phyloP scores from a whole-genome alignment of 306 rosid species.

The Quercus bicolor region DNA sequence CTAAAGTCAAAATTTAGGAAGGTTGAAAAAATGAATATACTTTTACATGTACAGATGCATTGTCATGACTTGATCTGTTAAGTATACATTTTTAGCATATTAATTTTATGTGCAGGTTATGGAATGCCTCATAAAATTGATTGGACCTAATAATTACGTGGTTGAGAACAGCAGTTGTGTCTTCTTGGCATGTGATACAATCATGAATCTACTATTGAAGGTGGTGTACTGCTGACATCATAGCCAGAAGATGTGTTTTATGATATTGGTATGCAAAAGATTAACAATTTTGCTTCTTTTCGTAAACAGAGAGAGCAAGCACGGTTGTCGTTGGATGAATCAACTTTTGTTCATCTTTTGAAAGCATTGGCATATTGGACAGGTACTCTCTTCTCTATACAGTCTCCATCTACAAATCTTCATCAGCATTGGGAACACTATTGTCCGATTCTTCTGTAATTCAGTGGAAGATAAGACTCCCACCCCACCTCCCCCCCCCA shows the following conservation, averaged over 20 bases:
- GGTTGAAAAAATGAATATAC: background rate
- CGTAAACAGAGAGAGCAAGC: slow-evolving; percentile 54
- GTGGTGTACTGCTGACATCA: slow-evolving; percentile 33
- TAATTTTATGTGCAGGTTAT: slow-evolving; percentile 58
- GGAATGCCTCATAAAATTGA: slow-evolving; percentile 65
- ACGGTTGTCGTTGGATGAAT: slow-evolving; percentile 40
- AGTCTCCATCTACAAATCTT: slow-evolving; percentile 5
- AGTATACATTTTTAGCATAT: slow-evolving; percentile 6
- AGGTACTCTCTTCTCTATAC: slow-evolving; percentile 42
- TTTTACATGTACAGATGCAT: background rate
- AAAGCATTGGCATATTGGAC: slow-evolving; percentile 74
- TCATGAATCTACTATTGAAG: slow-evolving; percentile 77
- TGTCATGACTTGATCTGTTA: background rate
- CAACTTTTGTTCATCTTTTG: slow-evolving; percentile 50
- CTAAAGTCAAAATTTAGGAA: background rate
- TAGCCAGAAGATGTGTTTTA: slow-evolving; percentile 3
- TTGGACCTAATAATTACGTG: slow-evolving; percentile 31
- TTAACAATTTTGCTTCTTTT: slow-evolving; percentile 22
- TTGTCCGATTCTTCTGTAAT: background rate
- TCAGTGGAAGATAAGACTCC: background rate
- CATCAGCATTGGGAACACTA: background rate
- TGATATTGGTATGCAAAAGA: slow-evolving; percentile 18
- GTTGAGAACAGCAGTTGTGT: slow-evolving; percentile 54
- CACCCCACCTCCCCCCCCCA: background rate
- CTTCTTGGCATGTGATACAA: slow-evolving; percentile 84